Evolutionary conservation across 2,329 filamentous ascomycete genomes (phyloP), one percentile per base, ranked within the genome.

Genomic region (Fusarium sp.): DNA sequence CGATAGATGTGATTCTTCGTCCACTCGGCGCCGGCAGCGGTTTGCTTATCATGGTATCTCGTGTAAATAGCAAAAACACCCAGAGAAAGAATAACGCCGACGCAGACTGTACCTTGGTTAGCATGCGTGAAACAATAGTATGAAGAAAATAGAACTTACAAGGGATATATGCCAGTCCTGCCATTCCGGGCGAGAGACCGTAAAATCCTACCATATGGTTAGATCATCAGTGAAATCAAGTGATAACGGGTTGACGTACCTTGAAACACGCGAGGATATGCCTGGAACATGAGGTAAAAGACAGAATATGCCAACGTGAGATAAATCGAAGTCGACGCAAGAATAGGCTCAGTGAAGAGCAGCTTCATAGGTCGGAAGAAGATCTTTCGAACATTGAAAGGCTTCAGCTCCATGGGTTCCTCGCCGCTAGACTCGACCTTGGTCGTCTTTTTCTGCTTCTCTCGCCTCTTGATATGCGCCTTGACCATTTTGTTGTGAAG

Each of bases 241-340:
- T 18, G 38, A 20, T 12, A 23, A 6, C 26, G 20, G 26, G n/a
- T 23, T 16, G 15, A 51, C 46, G 23, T 49, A 67, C 74, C 67
- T 70, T 83, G 75, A 52, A 81, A 86, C 3, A 86, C 80, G 26
- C 85, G 84, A 0, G 83, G 83, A 70, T 83, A 85, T 6, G 84
- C 84, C 30, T 81, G 80, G 70, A 86, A 86, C 54, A 85, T 76
- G 75, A 86, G 83, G 67, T 85, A 86, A 31, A 86, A 77, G 8
- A 83, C 81, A 18, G 84, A 82, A 62, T 86, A 86, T 4, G 83
- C 78, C 54, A 86, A 81, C 2, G 84, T 81, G 64, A 85, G 80
- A 69, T 86, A 86, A 0, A 79, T 71, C 3, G 82, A 83, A 8
- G 85, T 80, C 2, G 82, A 74, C 4, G 85, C 72, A 16, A 86